Conservation (phyloP, 225 moss, liverwort and hornwort genomes). For the Sphagnum contortum region DNA sequence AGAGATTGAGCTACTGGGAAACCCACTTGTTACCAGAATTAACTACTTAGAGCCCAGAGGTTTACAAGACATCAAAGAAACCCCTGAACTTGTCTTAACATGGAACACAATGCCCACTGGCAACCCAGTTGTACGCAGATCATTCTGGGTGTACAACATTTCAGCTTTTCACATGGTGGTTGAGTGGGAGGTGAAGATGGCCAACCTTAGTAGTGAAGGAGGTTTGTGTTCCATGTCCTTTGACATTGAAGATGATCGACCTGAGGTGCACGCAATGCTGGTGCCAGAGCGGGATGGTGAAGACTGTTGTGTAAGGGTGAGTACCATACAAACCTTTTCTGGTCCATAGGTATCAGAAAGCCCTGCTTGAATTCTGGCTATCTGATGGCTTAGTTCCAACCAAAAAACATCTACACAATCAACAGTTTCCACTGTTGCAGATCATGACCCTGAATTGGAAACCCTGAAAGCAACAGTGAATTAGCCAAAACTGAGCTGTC, state of each 20-base stretch:
- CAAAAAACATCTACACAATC: too few relatives aligned
- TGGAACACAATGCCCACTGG: slow-evolving; percentile 75
- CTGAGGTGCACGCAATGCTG: slow-evolving; percentile 24
- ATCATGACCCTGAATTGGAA: too few relatives aligned
- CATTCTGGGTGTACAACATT: slow-evolving; percentile 68
- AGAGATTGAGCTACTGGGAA: slow-evolving; percentile 76
- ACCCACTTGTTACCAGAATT: slow-evolving; percentile 68
- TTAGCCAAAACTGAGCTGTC: too few relatives aligned
- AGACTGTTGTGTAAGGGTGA: slow-evolving; percentile 22
- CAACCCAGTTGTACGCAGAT: slow-evolving; percentile 34
- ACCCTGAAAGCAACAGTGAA: too few relatives aligned
- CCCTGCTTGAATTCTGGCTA: too few relatives aligned
- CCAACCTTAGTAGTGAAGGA: slow-evolving; percentile 10
- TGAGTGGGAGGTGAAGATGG: slow-evolving; percentile 56
- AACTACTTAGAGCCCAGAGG: slow-evolving; percentile 70
- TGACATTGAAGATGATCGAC: slow-evolving; percentile 34
- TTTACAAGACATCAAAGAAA: slow-evolving; percentile 63
- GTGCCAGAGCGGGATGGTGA: slow-evolving; percentile 16
- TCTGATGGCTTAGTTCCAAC: too few relatives aligned
- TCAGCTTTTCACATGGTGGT: slow-evolving; percentile 71
- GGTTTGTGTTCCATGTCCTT: slow-evolving; percentile 20
- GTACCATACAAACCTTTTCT: not conserved
- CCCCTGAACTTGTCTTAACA: slow-evolving; percentile 46
- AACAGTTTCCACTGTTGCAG: too few relatives aligned
- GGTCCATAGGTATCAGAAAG: slow-evolving; percentile 1